Evolutionary conservation across 345 rosid genomes (phyloP).

Genomic region (Leavenworthia alabamica): DNA sequence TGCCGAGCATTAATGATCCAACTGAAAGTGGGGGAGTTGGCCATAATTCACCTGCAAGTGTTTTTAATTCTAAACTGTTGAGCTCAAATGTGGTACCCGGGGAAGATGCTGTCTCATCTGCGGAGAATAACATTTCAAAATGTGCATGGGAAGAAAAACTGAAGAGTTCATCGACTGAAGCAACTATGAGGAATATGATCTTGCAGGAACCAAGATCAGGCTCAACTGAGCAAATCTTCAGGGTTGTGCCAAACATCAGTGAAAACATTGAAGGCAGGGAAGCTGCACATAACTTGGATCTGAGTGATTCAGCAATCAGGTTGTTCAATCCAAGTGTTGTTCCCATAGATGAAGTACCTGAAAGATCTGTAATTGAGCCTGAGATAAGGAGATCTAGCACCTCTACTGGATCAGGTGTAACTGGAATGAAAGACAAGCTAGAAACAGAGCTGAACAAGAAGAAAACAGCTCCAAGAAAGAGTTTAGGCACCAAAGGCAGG

Average conservation of each 20-base stretch:
- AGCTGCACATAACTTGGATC: constrained; percentile 12
- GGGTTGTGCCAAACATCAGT: constrained; percentile 6
- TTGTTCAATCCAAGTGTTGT: constrained; percentile 22
- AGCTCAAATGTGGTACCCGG: constrained; percentile 13
- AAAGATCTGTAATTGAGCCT: constrained; percentile 18
- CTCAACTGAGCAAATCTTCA: constrained; percentile 18
- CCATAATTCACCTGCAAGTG: constrained; percentile 19
- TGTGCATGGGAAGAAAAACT: not conserved
- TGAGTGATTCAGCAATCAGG: constrained; percentile 24
- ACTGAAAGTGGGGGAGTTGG: constrained; percentile 17
- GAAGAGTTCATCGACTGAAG: constrained; percentile 12
- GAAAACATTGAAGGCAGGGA: constrained; percentile 9
- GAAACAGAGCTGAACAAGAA: constrained; percentile 34
- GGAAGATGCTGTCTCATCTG: not conserved
- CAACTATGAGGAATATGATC: constrained; percentile 1
- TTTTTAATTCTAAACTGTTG: not conserved
- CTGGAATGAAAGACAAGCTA: constrained; percentile 27
- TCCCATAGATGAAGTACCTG: constrained; percentile 20
- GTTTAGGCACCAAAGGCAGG: constrained; percentile 53
- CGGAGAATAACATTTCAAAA: constrained; percentile 7
- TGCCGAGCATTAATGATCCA: constrained; percentile 16
- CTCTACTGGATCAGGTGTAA: constrained; percentile 22
- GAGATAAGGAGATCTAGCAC: constrained; percentile 25
- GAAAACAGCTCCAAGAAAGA: constrained; percentile 47
- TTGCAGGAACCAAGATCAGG: constrained; percentile 11